Evolutionary conservation across 129 eudicot species (phyloP), one percentile per base, ranked within the genome.

Genomic region (Mikania micrantha): DNA sequence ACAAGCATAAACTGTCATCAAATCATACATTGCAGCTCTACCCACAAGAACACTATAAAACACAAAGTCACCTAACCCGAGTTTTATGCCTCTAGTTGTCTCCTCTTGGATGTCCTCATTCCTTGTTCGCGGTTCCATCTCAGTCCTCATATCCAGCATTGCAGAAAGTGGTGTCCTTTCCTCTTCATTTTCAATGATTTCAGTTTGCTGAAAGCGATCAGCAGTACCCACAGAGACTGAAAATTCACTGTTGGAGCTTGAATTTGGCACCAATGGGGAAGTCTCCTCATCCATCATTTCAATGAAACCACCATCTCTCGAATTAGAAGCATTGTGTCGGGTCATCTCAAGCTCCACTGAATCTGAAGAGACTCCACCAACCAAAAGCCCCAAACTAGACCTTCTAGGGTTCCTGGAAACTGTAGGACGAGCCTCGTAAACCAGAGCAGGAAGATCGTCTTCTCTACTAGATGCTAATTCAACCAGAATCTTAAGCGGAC

Each of bases 1-100:
- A 81, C 99, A 94, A 40, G 99, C 99, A 79, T 89, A 94, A 10
- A 94, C 99, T 2, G 99, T 94, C 99, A 94, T 86, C n/a, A 94
- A 47, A 87, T 94, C 99, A 85, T 89, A 94, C 99, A 94, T 89
- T 19, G 99, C 99, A 39, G 99, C 99, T 64, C 99, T 84, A 63
- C 99, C 99, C 70, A 94, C 99, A 67, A 94, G 91, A 66, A 94
- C 97, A 57, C 99, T 89, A 60, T 94, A 94, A 72, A 94, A 94
- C 13, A 94, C 93, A 79, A 94, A 94, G 73, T 94, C 99, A 38
- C 99, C 99, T 21, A 94, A 79, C 17, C 99, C 99, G 63, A 94
- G 95, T 70, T 87, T 94, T 52, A 89, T 83, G 40, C 99, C 99
- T 76, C 83, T 74, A 11, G 67, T 84, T 34, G 58, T 69, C 72